Evolutionary conservation across 1,284 basidiomycete species (phyloP).

Genomic region (Xanthoconium separans): DNA sequence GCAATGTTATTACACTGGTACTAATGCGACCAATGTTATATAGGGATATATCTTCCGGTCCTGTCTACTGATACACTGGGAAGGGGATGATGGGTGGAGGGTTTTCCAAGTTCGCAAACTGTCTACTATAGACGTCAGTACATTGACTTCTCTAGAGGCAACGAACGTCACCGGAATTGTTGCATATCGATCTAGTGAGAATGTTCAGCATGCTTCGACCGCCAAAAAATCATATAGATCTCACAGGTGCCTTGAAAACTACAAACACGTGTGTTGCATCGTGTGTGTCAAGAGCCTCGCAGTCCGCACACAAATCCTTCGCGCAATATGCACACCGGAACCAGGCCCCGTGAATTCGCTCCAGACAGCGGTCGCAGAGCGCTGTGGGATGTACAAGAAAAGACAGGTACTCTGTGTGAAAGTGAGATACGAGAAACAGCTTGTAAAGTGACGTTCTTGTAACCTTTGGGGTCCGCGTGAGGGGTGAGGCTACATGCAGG

Average conservation of each 20-base stretch:
- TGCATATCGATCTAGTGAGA: conserved; percentile 56
- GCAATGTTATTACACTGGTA: conserved; percentile 8
- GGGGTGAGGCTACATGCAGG: conserved; percentile 42
- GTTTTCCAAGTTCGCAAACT: conserved; percentile 59
- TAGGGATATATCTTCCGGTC: conserved; percentile 1
- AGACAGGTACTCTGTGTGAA: conserved; percentile 61
- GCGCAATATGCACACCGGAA: conserved; percentile 85
- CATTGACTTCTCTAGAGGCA: not conserved
- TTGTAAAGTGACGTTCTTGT: not conserved
- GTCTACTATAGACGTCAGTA: conserved; percentile 37
- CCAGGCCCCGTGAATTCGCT: conserved; percentile 77
- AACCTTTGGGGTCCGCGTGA: conserved; percentile 60
- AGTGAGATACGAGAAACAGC: not conserved
- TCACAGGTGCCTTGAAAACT: conserved; percentile 79
- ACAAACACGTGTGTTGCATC: conserved; percentile 80
- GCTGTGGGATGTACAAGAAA: conserved; percentile 65
- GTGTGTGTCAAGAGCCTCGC: conserved; percentile 78
- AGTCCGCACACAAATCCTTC: conserved; percentile 77
- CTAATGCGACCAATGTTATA: not conserved
- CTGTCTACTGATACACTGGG: conserved; percentile 49
- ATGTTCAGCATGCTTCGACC: conserved; percentile 2
- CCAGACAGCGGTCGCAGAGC: conserved; percentile 76
- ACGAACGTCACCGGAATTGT: conserved; percentile 47
- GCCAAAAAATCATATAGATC: conserved; percentile 20
- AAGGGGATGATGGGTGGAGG: conserved; percentile 60